Evolutionary conservation across 2,329 filamentous ascomycete species (phyloP), one percentile per base, ranked within the genome.

Genomic region (Fusarium compactum): DNA sequence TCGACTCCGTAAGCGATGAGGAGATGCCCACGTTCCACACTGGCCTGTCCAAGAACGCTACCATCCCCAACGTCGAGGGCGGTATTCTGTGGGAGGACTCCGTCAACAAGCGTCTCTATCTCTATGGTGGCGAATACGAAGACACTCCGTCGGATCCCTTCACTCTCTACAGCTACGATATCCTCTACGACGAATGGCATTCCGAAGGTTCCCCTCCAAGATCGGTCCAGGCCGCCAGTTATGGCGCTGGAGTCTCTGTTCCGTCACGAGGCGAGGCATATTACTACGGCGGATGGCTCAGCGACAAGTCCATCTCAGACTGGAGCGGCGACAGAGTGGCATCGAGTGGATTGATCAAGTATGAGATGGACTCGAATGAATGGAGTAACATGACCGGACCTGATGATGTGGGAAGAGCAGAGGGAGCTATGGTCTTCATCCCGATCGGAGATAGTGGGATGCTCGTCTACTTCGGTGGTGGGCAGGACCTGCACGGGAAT

Each of bases 41-140:
- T 4, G 41, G 43, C 1, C 45, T 62, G 5, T 60, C 58, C 8
- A 62, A 62, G 15, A 62, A 62, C n/a, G 34, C 25, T 2, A 60
- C 55, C 4, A 62, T 62, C 12, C 58, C 55, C 7, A 62, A 56
- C 29, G 38, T 62, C 2, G 27, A 60, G 12, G 55, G 58, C 4
- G 58, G 58, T 25, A 60, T 62, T 4, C 8, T 62, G 5, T 60
- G 44, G 58, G 58, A 62, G 30, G 58, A 62, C 55, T 60, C 58
- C 0, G 9, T 62, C 16, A 62, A 62, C 16, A 62, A 62, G 4
- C 29, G 58, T 6, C 55, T 62, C 16, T 62, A 51, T 18, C 44
- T 62, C 6, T 62, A 60, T 16, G 58, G 58, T 14, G 58, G 58
- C 3, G 55, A 62, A 6, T 51, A 38, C 10, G 18, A 60, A 3